Conservation (phyloP, 179 eudicot species). For the Silene noctiflora region DNA sequence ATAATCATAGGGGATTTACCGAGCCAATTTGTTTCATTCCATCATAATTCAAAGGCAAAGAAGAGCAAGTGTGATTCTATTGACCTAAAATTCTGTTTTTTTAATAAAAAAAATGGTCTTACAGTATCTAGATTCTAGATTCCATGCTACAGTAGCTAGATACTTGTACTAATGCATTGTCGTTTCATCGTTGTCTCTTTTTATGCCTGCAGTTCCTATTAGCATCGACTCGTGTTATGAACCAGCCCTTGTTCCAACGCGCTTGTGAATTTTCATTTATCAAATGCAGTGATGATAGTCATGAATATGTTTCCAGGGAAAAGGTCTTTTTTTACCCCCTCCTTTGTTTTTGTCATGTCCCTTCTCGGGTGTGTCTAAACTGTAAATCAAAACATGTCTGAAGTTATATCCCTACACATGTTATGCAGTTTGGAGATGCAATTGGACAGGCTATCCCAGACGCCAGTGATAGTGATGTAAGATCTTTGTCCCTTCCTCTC, state of each 20-base stretch:
- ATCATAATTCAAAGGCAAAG: no score
- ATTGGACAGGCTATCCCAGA: conserved; percentile 40
- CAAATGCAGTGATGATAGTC: conserved; percentile 35
- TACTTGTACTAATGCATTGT: background rate
- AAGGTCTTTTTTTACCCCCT: conserved; percentile 39
- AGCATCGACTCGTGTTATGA: conserved; percentile 69
- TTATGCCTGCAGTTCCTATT: conserved; percentile 60
- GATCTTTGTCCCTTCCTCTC: conserved; percentile 4
- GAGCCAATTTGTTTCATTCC: no score
- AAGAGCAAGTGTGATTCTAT: no score
- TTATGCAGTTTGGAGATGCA: conserved; percentile 63
- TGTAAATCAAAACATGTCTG: background rate
- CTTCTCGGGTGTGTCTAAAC: background rate
- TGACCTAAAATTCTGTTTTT: no score
- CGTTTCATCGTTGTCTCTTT: conserved; percentile 14
- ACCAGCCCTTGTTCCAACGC: conserved; percentile 66
- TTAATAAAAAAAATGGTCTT: no score
- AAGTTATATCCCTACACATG: conserved; percentile 11
- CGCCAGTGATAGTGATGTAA: conserved; percentile 52
- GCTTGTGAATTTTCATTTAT: conserved; percentile 65
- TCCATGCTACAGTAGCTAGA: no score
- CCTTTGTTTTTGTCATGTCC: background rate
- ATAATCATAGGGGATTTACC: no score
- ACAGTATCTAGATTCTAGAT: no score
- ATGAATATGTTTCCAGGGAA: conserved; percentile 39